Evolutionary conservation across 31 red algal genomes (phyloP), one percentile per base, ranked within the genome.

Genomic region (Odonthalia washingtoniensis): DNA sequence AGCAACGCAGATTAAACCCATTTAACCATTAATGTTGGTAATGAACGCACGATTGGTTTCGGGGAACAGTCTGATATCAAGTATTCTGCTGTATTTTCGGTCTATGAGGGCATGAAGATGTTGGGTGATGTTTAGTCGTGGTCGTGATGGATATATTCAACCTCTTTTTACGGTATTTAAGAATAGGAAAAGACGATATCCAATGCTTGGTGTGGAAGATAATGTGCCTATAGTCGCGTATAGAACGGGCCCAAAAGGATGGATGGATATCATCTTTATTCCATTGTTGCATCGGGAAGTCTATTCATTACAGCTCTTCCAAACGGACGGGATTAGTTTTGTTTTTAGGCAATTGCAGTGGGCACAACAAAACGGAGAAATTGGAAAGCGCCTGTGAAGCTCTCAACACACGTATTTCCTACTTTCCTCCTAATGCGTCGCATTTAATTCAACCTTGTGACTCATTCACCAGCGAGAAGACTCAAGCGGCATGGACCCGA

Each of bases 381-480:
- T 46, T 5, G 14, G 18, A 70, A 27, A 40, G 41, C 39, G 5
- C 65, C 27, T 24, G 18, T 1, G 9, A 2, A 12, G 31, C 3
- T 12, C 37, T 83, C 6, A 83, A 70, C 41, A 83, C 65, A 4
- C 5, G 42, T 32, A 2, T 83, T 24, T 61, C 60, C 5, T 83
- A 72, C 37, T 83, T 83, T 46, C 80, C 80, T 33, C 63, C 63
- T 30, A 83, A 83, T 41, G 3, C 39, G 4, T 60, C 77, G 4
- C 77, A 80, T 80, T 63, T 80, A 3, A n/a, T 80, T 63, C 77
- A 80, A 33, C 77, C 43, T 5, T 42, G 14, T 36, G 49, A 37
- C n/a, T 60, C 4, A 52, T 80, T 75, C 31, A 36, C 40, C 37
- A 75, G 33, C 3, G 32, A 75, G 14, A 37, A 75, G 72, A 75